These are phyloP conservation scores for Mucor mucedo DNA, from an alignment of 371 early-diverging fungal genomes.

Conservation along the genomic window DNA sequence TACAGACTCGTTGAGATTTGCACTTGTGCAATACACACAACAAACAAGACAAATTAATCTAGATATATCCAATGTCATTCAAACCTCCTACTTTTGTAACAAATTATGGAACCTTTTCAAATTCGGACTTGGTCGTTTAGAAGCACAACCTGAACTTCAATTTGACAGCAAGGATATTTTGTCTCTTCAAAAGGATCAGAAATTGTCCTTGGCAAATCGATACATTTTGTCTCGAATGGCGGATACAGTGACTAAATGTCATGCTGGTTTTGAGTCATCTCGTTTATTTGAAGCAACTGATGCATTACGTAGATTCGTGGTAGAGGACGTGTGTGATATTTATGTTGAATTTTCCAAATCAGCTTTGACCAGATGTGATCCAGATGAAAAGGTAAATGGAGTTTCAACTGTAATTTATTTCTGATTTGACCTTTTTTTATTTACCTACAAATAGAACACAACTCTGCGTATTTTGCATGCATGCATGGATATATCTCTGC, in stretches of 20 bases:
- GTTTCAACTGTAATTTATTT: constrained; percentile 3
- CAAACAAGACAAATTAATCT: constrained; percentile 95
- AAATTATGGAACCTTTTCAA: constrained; percentile 98
- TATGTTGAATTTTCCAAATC: constrained; percentile 89
- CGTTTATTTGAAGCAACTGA: constrained; percentile 89
- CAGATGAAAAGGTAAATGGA: constrained; percentile 41
- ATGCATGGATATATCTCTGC: constrained; percentile 83
- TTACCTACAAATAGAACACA: constrained; percentile 27
- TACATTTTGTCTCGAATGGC: constrained; percentile 90
- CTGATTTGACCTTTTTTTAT: not conserved
- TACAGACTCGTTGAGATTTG: constrained; percentile 95
- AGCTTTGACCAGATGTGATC: constrained; percentile 51
- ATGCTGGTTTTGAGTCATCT: constrained; percentile 69
- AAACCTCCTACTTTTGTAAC: constrained; percentile 96
- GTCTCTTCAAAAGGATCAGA: constrained; percentile 6
- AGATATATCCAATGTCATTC: constrained; percentile 92
- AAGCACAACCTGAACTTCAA: constrained; percentile 33
- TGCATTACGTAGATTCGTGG: constrained; percentile 85
- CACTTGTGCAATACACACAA: constrained; percentile 88
- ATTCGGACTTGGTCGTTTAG: constrained; percentile 67
- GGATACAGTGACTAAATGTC: constrained; percentile 67
- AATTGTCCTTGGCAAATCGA: constrained; percentile 76
- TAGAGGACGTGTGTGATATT: constrained; percentile 95
- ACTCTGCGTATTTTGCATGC: constrained; percentile 65
- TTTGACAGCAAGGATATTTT: constrained; percentile 3